These are phyloP conservation scores for Nissolia schottii DNA, from an alignment of 306 rosid genomes.

Conservation along the genomic window DNA sequence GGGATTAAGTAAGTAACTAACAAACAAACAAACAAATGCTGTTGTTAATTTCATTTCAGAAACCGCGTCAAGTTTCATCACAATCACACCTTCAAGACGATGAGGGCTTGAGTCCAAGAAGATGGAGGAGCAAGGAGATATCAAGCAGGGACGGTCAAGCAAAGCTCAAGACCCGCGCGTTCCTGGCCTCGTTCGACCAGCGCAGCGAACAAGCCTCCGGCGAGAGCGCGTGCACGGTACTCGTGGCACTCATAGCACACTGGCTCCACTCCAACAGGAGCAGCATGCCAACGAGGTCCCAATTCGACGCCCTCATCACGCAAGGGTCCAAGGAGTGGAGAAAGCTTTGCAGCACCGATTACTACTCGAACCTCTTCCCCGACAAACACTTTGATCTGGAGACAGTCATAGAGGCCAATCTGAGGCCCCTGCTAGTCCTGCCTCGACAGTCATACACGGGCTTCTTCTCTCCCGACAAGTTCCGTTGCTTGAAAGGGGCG, in stretches of 20 bases:
- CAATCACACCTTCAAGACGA: not conserved
- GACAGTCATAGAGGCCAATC: conserved; percentile 57
- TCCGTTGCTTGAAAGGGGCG: conserved; percentile 56
- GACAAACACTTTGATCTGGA: conserved; percentile 78
- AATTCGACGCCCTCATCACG: conserved; percentile 58
- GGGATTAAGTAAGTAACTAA: too few species aligned
- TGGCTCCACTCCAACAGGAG: conserved; percentile 62
- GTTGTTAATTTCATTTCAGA: conserved; percentile 25
- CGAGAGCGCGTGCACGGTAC: conserved; percentile 69
- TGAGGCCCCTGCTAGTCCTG: conserved; percentile 42
- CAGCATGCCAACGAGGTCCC: conserved; percentile 46
- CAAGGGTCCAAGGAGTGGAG: conserved; percentile 73
- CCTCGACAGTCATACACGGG: conserved; percentile 57
- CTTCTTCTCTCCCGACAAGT: conserved; percentile 75
- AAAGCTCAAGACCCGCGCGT: conserved; percentile 57
- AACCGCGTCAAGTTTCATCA: conserved; percentile 10
- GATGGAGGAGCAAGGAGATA: conserved; percentile 49
- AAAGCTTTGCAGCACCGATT: conserved; percentile 43
- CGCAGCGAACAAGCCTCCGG: conserved; percentile 59
- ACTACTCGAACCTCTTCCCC: conserved; percentile 44
- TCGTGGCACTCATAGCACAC: conserved; percentile 66
- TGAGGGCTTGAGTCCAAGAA: not conserved
- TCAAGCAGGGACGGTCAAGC: conserved; percentile 55
- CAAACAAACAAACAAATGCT: not conserved
- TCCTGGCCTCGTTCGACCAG: conserved; percentile 75